Percentiles rank a stretch among this genome's conserved stretches.
Evolutionary conservation across 164 flowering plant genomes (phyloP).

Genomic region (Piper betle): DNA sequence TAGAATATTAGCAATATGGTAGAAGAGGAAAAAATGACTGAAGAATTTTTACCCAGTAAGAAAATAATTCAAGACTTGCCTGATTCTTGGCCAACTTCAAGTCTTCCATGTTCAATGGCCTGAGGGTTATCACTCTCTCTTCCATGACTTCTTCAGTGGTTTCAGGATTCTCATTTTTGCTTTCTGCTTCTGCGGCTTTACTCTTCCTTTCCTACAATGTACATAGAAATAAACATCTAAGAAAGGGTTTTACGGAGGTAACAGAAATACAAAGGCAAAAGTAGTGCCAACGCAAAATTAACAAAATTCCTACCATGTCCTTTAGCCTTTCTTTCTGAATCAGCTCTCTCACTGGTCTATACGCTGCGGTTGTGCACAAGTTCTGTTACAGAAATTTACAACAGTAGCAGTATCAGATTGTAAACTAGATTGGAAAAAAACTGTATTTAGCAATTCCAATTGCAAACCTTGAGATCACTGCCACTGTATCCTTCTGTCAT

Average conservation of each 20-base stretch:
- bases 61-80: conserved; percentile 24
- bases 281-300: background rate
- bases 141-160: conserved; percentile 30
- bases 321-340: conserved; percentile 71
- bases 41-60: background rate
- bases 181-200: conserved; percentile 37
- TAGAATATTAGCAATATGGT: background rate
- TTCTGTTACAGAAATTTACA: conserved; percentile 43
- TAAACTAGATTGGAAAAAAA: background rate
- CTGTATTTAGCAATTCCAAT: background rate
- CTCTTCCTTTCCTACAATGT: conserved; percentile 46
- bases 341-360: conserved; percentile 91
- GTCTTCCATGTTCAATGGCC: conserved; percentile 87
- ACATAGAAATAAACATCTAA: too few species aligned
- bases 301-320: conserved; percentile 36
- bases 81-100: conserved; percentile 88
- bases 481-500: conserved; percentile 94
- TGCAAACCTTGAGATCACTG: conserved; percentile 83
- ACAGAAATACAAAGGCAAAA: too few species aligned
- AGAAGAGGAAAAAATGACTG: too few species aligned
- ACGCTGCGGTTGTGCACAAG: conserved; percentile 86
- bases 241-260: too few species aligned
- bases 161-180: conserved; percentile 26
- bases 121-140: conserved; percentile 42
- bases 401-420: conserved; percentile 2